Evolutionary conservation across 805 yeast genomes (phyloP), one percentile per base, ranked within the genome.

Genomic region (Wickerhamomyces queroliae): DNA sequence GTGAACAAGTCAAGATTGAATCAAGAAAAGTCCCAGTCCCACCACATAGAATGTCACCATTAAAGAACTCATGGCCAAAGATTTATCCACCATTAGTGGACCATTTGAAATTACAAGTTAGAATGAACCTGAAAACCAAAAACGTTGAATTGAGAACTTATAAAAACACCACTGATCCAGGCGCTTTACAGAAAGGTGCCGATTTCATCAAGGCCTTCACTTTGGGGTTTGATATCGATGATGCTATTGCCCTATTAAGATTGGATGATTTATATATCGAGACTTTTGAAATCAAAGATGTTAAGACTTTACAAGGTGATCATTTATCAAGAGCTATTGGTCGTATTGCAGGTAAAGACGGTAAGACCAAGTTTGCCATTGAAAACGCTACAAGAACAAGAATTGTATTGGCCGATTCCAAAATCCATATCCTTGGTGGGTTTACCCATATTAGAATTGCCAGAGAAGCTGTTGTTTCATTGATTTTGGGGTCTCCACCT

Each of bases 311-410:
- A 50, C 80, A 79, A 22, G 99, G 98, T 21, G 99, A 93, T 66
- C 99, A 93, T 76, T 72, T 93, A 60, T 84, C 96, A 38, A 83
- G 99, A 74, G 99, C 99, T 7, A 93, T 93, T 61, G 99, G 99
- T 57, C 88, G 99, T 74, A 93, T 93, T 64, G 99, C 99, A 12
- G 99, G 99, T 63, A 95, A 93, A 60, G 99, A 93, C 60, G 99
- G 99, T 58, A 91, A 90, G 66, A 93, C 98, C 46, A 93, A 91
- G 68, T 93, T 91, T 63, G 97, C 99, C 24, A 93, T 93, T 58
- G 99, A 93, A 66, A 93, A 93, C 59, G 97, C 99, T 15, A 91
- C 98, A 18, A 79, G 98, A 67, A 93, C 99, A 11, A 83, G 99
- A 71, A 90, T 93, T 32, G 99, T 93, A 20, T 72, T 93, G 50